phyloP scores from a whole-genome alignment of 345 rosid species.

The Dimocarpus longan region DNA sequence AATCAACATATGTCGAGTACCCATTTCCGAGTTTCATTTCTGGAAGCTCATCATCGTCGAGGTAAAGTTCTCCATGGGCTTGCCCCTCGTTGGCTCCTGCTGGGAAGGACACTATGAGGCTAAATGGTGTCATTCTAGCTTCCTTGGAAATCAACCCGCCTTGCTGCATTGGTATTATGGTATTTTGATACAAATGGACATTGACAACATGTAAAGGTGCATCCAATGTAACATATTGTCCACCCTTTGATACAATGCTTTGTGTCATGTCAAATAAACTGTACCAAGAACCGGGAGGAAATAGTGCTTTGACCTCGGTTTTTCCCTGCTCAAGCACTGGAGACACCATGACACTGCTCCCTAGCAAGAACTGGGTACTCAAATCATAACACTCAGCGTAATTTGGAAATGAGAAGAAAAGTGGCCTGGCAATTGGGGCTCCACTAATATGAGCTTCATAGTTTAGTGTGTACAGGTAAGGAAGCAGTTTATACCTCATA shows the following conservation, averaged over 20 bases:
- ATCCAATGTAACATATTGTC: conserved; percentile 58
- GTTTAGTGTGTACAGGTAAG: conserved; percentile 81
- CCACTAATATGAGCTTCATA: conserved; percentile 77
- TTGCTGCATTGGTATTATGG: conserved; percentile 87
- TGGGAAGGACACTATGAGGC: conserved; percentile 72
- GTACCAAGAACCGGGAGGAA: conserved; percentile 96
- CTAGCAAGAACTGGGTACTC: conserved; percentile 93
- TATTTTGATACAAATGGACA: conserved; percentile 79
- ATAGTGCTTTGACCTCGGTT: conserved; percentile 69
- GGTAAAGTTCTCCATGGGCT: conserved; percentile 72
- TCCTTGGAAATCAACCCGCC: conserved; percentile 84
- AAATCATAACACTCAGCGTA: conserved; percentile 61
- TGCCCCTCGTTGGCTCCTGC: conserved; percentile 60
- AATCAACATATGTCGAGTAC: conserved; percentile 57
- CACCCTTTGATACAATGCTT: conserved; percentile 51
- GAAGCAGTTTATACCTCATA: conserved; percentile 88
- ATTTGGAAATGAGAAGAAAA: conserved; percentile 89
- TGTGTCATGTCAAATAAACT: conserved; percentile 71
- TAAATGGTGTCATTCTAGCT: conserved; percentile 86
- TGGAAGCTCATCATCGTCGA: conserved; percentile 88
- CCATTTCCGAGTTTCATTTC: conserved; percentile 88
- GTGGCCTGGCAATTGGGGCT: conserved; percentile 93
- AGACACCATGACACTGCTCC: conserved; percentile 85
- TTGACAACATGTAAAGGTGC: conserved; percentile 83
- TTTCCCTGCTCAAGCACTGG: conserved; percentile 86